Evolutionary conservation across 805 yeast species (phyloP), one percentile per base, ranked within the genome.

Genomic region (Metahyphopichia silvanorum): DNA sequence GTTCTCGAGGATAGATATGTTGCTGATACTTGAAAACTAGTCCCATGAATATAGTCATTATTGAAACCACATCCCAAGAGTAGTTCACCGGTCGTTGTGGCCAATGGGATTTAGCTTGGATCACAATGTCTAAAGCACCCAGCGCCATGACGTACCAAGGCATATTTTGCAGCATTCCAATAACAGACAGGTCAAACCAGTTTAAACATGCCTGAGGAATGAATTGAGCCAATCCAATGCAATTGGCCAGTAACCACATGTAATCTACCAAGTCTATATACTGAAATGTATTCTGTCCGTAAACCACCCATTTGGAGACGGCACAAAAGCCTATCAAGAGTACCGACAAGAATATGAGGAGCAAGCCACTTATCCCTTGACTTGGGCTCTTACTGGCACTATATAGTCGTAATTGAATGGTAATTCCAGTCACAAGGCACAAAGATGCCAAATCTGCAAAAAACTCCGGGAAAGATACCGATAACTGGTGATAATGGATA

Each of bases 171-270:
- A 40, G 40, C 1, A 38, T 23, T 1, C 57, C 57, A n/a, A 25
- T 25, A 8, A 58, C 55, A 14, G 53, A 53, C 23, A 37, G 29
- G 10, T 57, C 61, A 49, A 61, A 43, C 63, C 64, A 66, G 40
- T 66, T 69, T 33, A 68, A 39, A 7, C 57, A 43, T 2, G 67
- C 29, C 32, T 72, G 77, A 0, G 79, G 77, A 3, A 60, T 17
- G 25, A 57, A 48, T 32, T 55, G 55, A 16, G 60, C 25, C 2
- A 52, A 21, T 2, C 42, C 40, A 0, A 55, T 18, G 7, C 51
- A 6, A 21, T 55, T 54, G 8, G 57, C 54, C 1, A 54, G 25
- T 0, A 65, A 36, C 76, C 75, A 70, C 3, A 67, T 8, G 27
- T 40, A 59, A 33, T 71, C 71, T 4, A 68, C 38, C 20, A 64